Percentiles rank a stretch among this genome's conserved stretches.
Evolutionary conservation across 495 filamentous ascomycete species (phyloP).

Genomic region (Hypomontagnella submonticulosa): DNA sequence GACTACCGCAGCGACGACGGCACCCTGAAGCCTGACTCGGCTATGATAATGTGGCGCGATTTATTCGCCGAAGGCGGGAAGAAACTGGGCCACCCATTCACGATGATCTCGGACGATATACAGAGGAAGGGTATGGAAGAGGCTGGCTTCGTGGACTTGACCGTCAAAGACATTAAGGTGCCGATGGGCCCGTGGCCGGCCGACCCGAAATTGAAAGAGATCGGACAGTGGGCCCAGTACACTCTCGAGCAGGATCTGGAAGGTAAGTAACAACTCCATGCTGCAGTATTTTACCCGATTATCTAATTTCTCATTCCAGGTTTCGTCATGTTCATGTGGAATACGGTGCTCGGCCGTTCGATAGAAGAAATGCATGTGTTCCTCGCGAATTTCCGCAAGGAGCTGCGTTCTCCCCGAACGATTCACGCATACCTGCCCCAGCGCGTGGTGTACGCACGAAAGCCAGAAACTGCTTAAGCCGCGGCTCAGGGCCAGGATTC

Average conservation of each 20-base stretch:
- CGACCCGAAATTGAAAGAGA: conserved; percentile 58
- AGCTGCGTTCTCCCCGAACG: conserved; percentile 32
- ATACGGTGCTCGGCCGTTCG: conserved; percentile 47
- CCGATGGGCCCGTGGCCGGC: conserved; percentile 60
- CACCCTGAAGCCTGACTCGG: conserved; percentile 38
- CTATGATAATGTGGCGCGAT: conserved; percentile 39
- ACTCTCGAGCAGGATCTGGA: conserved; percentile 46
- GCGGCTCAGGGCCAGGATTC: conserved; percentile 14
- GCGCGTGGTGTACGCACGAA: conserved; percentile 48
- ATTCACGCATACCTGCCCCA: conserved; percentile 44
- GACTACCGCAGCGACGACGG: conserved; percentile 46
- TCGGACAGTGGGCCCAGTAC: conserved; percentile 53
- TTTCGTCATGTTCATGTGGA: conserved; percentile 48
- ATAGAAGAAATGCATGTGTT: conserved; percentile 45
- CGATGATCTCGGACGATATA: conserved; percentile 24
- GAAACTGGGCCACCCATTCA: conserved; percentile 43
- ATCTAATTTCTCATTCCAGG: conserved; percentile 23
- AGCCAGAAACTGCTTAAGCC: conserved; percentile 37
- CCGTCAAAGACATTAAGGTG: conserved; percentile 42
- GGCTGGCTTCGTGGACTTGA: conserved; percentile 48
- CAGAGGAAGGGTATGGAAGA: conserved; percentile 38
- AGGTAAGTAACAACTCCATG: conserved; percentile 23
- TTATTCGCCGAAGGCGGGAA: conserved; percentile 43
- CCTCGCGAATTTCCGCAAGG: conserved; percentile 39
- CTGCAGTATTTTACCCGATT: background rate